phyloP scores from a whole-genome alignment of 2,329 filamentous ascomycete genomes.

The Geoglossum cookeanum region DNA sequence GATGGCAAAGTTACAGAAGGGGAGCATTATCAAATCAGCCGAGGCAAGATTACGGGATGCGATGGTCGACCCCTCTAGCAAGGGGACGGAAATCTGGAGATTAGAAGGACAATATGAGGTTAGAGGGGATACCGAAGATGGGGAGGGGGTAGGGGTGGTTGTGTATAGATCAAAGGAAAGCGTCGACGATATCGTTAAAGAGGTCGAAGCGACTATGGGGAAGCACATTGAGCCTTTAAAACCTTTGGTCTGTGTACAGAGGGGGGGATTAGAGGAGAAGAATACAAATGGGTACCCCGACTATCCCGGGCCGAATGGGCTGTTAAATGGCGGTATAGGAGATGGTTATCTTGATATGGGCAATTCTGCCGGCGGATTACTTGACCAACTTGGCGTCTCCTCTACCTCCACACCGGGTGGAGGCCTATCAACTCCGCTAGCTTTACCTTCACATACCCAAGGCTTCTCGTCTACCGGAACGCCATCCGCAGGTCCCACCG shows the following conservation, averaged over 20 bases:
- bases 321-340: background rate
- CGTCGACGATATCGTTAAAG: slow-evolving; percentile 53
- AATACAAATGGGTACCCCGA: background rate
- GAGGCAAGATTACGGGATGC: slow-evolving; percentile 58
- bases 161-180: slow-evolving; percentile 30
- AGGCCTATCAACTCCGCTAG: background rate
- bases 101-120: slow-evolving; percentile 33
- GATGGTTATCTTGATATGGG: slow-evolving; percentile 18
- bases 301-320: background rate
- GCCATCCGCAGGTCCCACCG: background rate
- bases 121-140: slow-evolving; percentile 27
- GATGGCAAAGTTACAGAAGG: slow-evolving; percentile 49
- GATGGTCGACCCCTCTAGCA: slow-evolving; percentile 33
- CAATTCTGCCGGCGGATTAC: slow-evolving; percentile 9
- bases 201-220: slow-evolving; percentile 53
- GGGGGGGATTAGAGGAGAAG: slow-evolving; percentile 52
- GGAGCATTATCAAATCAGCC: slow-evolving; percentile 48
- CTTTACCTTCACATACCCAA: background rate
- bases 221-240: slow-evolving; percentile 45
- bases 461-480: background rate
- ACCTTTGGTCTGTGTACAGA: slow-evolving; percentile 51
- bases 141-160: slow-evolving; percentile 18
- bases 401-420: background rate
- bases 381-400: background rate
- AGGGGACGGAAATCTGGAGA: slow-evolving; percentile 41